These are phyloP conservation scores for Carnegiea gigantea DNA, from an alignment of 179 eudicot genomes.

Conservation along the genomic window DNA sequence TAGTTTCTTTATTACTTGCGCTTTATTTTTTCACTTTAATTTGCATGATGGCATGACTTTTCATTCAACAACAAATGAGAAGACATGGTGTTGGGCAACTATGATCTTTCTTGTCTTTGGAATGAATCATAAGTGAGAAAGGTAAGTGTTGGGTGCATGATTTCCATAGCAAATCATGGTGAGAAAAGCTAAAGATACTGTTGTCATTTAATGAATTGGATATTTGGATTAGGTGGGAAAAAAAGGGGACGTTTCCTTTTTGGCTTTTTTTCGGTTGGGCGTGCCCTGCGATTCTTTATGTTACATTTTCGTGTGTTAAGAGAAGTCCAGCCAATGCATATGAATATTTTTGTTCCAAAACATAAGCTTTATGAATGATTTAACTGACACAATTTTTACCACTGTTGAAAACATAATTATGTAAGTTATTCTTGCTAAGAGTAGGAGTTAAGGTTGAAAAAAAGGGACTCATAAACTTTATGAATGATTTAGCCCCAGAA, in stretches of 20 bases:
- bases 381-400: no score
- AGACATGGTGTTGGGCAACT: constrained; percentile 3
- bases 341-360: no score
- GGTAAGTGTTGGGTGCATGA: constrained; percentile 12
- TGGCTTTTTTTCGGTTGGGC: no score
- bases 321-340: no score
- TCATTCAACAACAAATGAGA: constrained; percentile 17
- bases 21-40: background rate
- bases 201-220: background rate
- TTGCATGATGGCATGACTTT: background rate
- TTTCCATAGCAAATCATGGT: background rate
- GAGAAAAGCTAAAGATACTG: background rate
- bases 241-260: background rate
- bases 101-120: constrained; percentile 21
- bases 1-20: background rate
- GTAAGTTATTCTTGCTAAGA: no score
- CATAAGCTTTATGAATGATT: no score
- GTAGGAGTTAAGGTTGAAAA: no score
- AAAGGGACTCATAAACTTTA: no score
- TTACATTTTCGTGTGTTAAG: no score
- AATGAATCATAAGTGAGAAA: constrained; percentile 16
- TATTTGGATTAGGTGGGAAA: background rate
- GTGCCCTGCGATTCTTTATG: no score
- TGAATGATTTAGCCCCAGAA: no score
- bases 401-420: no score